Base-by-base conservation (phyloP, 2,329 filamentous ascomycete species). In the Metarhizium brunneum region DNA sequence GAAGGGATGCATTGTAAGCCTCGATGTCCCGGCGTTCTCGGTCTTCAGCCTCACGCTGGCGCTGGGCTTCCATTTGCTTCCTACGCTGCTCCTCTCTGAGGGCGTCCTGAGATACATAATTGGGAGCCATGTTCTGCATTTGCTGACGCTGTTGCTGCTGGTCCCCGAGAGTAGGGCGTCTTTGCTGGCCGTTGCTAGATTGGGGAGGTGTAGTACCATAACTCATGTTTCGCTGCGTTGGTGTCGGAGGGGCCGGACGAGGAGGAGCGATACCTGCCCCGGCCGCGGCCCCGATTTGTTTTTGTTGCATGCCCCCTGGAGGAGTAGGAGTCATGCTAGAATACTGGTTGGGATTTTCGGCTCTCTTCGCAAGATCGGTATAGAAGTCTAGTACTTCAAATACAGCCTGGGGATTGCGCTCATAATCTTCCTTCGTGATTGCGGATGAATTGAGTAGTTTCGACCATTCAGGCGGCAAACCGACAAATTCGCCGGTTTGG, bases 351-450 rank as follows among this genome's bases (percentile, higher is more conserved):
- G 86, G 85, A 65, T 90, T 85, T 56, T 90, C 84, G 52, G 82
- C 80, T 59, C 86, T 79, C 74, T 90, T 90, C 60, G 87, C 86
- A 50, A 92, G 86, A 69, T 91, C 88, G 1, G 88, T 90, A 73
- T 92, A 92, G 73, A 92, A 92, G 68, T 92, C 87, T 18, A 92
- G 76, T 48, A 90, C 88, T 68, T 92, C 88, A 55, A 90, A 85
- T 30, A 84, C 87, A 57, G 84, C 90, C 75, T 92, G 87, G 5
- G 94, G 94, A 66, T 99, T 96, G 67, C 94, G 92, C 73, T 95
- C 90, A 72, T 97, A 97, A 69, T 99, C 94, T 66, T 99, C 94
- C 73, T 96, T 96, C 57, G 94, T 97, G 66, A 99, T 94, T 57
- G 94, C 94, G 2, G 94, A 97, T 8, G 91, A 92, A 66, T 94